phyloP scores from a whole-genome alignment of 2,329 filamentous ascomycete species.

The Diaporthe nobilis region DNA sequence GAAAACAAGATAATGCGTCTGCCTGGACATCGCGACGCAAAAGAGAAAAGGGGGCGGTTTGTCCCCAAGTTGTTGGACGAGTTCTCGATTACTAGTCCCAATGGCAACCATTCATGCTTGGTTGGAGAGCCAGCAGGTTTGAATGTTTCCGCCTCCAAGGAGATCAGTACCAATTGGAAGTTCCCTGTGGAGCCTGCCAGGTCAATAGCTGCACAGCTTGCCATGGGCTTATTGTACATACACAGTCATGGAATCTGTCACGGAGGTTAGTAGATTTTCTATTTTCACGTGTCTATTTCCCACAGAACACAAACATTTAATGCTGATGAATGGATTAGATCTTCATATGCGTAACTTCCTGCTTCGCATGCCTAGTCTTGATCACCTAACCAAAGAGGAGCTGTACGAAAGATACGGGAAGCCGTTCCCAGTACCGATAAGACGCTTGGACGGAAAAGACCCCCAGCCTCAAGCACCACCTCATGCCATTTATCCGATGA shows the following conservation, averaged over 20 bases:
- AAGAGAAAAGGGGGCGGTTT: neutral
- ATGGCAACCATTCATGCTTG: conserved; percentile 46
- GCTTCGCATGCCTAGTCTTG: neutral
- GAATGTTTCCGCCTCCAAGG: neutral
- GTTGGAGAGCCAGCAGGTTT: conserved; percentile 29
- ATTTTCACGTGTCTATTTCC: neutral
- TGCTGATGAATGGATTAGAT: neutral
- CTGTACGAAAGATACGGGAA: neutral
- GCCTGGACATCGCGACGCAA: neutral
- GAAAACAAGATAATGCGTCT: neutral
- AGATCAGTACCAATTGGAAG: neutral
- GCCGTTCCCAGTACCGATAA: neutral
- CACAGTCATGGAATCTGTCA: neutral
- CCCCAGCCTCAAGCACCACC: neutral
- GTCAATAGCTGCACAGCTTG: neutral
- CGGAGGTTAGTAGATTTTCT: neutral
- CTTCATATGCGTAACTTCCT: neutral
- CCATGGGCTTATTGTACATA: neutral
- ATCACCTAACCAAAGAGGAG: neutral
- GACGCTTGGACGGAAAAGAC: neutral
- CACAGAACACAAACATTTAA: neutral
- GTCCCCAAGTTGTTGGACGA: conserved; percentile 33
- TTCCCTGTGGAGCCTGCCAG: neutral
- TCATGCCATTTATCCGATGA: neutral
- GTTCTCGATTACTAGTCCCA: conserved; percentile 45